These are phyloP conservation scores for Truncatella angustata DNA, from an alignment of 2,329 filamentous ascomycete species.

Conservation along the genomic window DNA sequence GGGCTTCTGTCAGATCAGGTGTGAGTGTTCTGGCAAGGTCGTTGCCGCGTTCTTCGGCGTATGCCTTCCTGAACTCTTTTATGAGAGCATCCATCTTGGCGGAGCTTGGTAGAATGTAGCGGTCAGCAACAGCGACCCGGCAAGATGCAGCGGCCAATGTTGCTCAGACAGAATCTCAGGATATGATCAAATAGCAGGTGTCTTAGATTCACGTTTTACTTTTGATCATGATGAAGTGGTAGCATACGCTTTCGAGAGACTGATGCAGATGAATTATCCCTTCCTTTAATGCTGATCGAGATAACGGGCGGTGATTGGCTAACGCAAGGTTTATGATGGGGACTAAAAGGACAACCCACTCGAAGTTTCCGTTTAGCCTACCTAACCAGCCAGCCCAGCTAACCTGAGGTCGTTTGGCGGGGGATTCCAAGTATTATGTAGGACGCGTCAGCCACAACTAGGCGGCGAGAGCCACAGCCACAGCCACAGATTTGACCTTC, in stretches of 20 bases:
- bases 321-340: background rate
- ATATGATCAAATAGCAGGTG: no score
- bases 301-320: conserved; percentile 10
- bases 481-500: conserved; percentile 2
- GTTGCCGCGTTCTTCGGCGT: conserved; percentile 65
- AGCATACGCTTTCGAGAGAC: conserved; percentile 17
- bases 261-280: background rate
- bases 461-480: background rate
- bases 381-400: background rate
- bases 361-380: no score
- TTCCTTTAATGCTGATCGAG: conserved; percentile 3
- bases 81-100: conserved; percentile 70
- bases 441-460: no score
- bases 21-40: conserved; percentile 72
- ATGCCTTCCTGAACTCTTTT: conserved; percentile 68
- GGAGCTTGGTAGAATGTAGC: background rate
- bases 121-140: background rate
- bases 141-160: background rate
- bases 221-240: background rate
- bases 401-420: background rate
- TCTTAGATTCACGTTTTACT: no score
- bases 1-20: conserved; percentile 64
- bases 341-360: background rate
- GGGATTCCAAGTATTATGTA: no score
- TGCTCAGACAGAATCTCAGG: background rate